Evolutionary conservation across 768 basidiomycete species (phyloP), one percentile per base, ranked within the genome.

Genomic region (Leccinum uliginosum): DNA sequence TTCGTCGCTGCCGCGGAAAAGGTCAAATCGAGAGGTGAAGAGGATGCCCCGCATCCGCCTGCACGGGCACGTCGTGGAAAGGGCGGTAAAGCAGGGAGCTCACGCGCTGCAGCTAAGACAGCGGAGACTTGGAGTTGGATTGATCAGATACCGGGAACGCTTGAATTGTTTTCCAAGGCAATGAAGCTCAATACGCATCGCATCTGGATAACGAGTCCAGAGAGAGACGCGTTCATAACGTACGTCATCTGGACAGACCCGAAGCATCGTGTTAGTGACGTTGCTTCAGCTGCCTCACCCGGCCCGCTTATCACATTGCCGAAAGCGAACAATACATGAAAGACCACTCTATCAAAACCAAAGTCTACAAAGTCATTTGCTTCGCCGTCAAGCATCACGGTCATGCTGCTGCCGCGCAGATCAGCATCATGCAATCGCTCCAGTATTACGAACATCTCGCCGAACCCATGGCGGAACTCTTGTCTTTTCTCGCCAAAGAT

Each of bases 381-480:
- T 74, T 88, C 50, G 88, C 96, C 0, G 93, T 98, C 58, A 98
- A 98, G 68, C 83, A 89, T 63, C 94, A 98, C 60, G 84, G 82
- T 4, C 95, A 98, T 62, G 78, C 82, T 1, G 82, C 89, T 59
- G 85, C 86, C 21, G 91, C 91, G 0, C 93, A 96, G 67, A 95
- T 90, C 58, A 83, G 81, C 59, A 91, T 99, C 72, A 89, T 96
- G 73, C 94, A 97, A 67, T 85, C 83, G 48, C 76, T 99, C 14
- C 93, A 95, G 58, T 96, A 95, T 71, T 92, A 86, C 62, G 97
- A 99, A 63, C 96, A 98, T 67, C 82, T 97, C 21, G 84, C 91
- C 0, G 96, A 98, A 65, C 87, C 89, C 2, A 89, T 98, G 85
- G 96, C 97, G 0, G 96, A 98, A 62, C 85, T 90, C 48, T 78